These are phyloP conservation scores for Ganoderma resinaceum DNA, from an alignment of 1,284 basidiomycete species.

Conservation along the genomic window DNA sequence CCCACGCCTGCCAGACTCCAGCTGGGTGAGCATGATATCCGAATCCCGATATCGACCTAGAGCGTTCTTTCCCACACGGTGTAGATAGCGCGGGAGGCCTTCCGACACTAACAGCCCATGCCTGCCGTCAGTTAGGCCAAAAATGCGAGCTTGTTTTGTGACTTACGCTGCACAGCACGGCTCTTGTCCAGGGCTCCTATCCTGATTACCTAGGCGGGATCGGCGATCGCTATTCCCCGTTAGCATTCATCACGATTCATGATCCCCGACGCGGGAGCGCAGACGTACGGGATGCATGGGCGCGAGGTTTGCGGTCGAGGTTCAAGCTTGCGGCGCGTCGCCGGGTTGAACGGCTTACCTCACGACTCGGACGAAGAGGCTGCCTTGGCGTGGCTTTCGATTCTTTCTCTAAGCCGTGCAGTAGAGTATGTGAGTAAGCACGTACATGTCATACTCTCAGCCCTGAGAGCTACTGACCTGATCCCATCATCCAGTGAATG, in stretches of 20 bases:
- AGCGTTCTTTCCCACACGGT: not conserved
- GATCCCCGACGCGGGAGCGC: not conserved
- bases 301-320: not conserved
- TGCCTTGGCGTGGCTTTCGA: too few species aligned
- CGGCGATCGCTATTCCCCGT: conserved; percentile 2
- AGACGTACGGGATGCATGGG: not conserved
- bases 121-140: not conserved
- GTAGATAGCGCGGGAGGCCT: not conserved
- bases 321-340: not conserved
- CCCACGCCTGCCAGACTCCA: not conserved
- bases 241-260: conserved; percentile 1
- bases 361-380: too few species aligned
- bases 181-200: not conserved
- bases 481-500: not conserved
- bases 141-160: not conserved
- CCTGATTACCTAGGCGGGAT: not conserved
- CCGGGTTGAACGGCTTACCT: not conserved
- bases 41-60: not conserved
- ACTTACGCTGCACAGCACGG: conserved; percentile 1
- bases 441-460: not conserved
- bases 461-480: not conserved
- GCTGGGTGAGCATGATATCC: not conserved
- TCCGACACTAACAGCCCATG: not conserved
- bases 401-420: not conserved
- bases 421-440: not conserved